Evolutionary conservation across 2,329 filamentous ascomycete species (phyloP).

Genomic region (Cordyceps cateniannulata): DNA sequence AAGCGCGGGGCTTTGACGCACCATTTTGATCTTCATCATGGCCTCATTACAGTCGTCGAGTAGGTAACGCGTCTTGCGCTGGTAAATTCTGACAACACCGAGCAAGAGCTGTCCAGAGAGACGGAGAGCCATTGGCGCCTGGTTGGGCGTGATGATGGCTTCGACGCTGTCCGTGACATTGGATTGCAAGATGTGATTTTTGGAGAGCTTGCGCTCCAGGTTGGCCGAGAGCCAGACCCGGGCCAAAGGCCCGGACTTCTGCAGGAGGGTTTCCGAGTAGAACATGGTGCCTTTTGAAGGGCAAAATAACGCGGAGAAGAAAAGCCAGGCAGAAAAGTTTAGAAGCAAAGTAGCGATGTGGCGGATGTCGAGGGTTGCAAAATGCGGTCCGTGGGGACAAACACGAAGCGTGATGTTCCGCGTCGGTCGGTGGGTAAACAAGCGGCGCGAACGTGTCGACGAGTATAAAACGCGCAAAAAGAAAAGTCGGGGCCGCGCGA

Average conservation of each 20-base stretch:
- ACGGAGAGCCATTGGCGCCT: conserved; percentile 90
- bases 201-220: conserved; percentile 95
- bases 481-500: background rate
- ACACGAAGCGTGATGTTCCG: conserved; percentile 11
- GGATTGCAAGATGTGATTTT: conserved; percentile 89
- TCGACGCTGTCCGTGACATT: conserved; percentile 93
- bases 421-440: conserved; percentile 14
- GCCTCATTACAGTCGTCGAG: conserved; percentile 97
- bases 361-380: background rate
- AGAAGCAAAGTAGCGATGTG: conserved; percentile 2
- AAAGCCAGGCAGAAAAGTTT: background rate
- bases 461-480: conserved; percentile 11
- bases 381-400: conserved; percentile 1
- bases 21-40: conserved; percentile 97
- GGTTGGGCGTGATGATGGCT: conserved; percentile 86
- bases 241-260: conserved; percentile 94
- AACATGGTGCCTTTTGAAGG: conserved; percentile 62
- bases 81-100: conserved; percentile 96
- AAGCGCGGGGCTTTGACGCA: conserved; percentile 35
- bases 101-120: conserved; percentile 89
- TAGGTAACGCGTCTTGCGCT: conserved; percentile 91
- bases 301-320: conserved; percentile 16
- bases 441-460: conserved; percentile 10
- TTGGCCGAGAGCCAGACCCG: conserved; percentile 98
- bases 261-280: conserved; percentile 91